Evolutionary conservation across 306 rosid genomes (phyloP).

Genomic region (Canavalia ensiformis): DNA sequence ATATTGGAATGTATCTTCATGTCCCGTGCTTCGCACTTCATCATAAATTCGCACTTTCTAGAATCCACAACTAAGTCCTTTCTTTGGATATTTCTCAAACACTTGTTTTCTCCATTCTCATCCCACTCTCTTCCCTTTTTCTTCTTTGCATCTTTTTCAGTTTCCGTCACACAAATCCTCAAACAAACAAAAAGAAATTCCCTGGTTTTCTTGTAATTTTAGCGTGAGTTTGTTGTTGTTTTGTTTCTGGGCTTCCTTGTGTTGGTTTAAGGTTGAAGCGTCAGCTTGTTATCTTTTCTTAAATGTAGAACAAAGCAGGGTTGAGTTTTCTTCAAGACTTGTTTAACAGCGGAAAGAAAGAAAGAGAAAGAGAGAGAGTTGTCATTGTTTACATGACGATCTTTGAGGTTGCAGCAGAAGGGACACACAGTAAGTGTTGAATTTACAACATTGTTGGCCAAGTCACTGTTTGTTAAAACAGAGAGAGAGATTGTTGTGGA

Average conservation of each 20-base stretch:
- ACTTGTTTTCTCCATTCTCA: neutral
- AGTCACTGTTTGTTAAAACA: constrained; percentile 47
- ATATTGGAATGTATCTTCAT: neutral
- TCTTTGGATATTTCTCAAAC: neutral
- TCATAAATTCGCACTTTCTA: constrained; percentile 23
- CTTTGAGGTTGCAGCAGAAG: constrained; percentile 44
- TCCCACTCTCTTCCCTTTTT: neutral
- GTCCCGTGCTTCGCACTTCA: constrained; percentile 1
- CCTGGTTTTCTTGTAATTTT: neutral
- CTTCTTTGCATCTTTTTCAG: neutral
- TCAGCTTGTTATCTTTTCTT: constrained; percentile 50
- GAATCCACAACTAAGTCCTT: neutral
- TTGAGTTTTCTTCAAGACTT: constrained; percentile 72
- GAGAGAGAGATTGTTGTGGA: constrained; percentile 18
- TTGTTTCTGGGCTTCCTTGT: constrained; percentile 1
- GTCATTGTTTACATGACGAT: constrained; percentile 28
- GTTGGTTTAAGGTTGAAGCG: constrained; percentile 51
- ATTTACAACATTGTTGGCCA: constrained; percentile 56
- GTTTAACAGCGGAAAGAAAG: constrained; percentile 37
- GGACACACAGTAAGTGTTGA: neutral
- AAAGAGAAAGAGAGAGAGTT: constrained; percentile 1
- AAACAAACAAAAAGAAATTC: neutral
- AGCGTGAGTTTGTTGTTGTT: neutral
- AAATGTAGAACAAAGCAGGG: constrained; percentile 49
- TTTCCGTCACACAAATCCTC: neutral